A percentile compares a stretch with the other conserved stretches of the same genome.
Evolutionary conservation across 1,284 basidiomycete species (phyloP).

Genomic region (Peniophora sp.): DNA sequence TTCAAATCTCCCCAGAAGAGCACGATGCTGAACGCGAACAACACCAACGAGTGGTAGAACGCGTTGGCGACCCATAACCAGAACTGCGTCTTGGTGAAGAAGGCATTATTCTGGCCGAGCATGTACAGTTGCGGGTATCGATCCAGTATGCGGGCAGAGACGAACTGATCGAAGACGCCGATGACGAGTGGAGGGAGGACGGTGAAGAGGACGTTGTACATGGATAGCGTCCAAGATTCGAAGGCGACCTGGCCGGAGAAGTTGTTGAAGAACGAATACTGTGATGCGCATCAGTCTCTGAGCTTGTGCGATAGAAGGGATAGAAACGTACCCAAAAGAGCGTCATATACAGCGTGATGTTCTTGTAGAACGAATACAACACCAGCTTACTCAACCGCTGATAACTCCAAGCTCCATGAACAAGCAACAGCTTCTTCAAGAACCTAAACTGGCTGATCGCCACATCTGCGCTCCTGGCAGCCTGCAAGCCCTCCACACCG

Average conservation of each 20-base stretch:
- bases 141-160: conserved; percentile 93
- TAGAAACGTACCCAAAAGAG: conserved; percentile 81
- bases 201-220: conserved; percentile 92
- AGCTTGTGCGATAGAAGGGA: background rate
- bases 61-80: conserved; percentile 97
- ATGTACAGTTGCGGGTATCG: conserved; percentile 96
- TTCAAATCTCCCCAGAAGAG: conserved; percentile 91
- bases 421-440: conserved; percentile 90
- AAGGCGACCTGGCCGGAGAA: conserved; percentile 98
- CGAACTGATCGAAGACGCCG: conserved; percentile 96
- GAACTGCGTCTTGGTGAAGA: conserved; percentile 88
- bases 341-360: conserved; percentile 96
- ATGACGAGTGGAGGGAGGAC: conserved; percentile 96
- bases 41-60: conserved; percentile 85
- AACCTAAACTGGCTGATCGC: conserved; percentile 98
- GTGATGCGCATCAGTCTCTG: conserved; percentile 1
- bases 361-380: conserved; percentile 94
- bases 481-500: conserved; percentile 97
- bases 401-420: conserved; percentile 99
- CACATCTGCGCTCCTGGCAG: conserved; percentile 92
- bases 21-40: conserved; percentile 85
- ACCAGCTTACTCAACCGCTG: conserved; percentile 92
- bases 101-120: conserved; percentile 86
- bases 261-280: conserved; percentile 98
- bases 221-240: conserved; percentile 96